Conservation (phyloP, 2,329 filamentous ascomycete genomes). For the Knoxdaviesia capensis region DNA sequence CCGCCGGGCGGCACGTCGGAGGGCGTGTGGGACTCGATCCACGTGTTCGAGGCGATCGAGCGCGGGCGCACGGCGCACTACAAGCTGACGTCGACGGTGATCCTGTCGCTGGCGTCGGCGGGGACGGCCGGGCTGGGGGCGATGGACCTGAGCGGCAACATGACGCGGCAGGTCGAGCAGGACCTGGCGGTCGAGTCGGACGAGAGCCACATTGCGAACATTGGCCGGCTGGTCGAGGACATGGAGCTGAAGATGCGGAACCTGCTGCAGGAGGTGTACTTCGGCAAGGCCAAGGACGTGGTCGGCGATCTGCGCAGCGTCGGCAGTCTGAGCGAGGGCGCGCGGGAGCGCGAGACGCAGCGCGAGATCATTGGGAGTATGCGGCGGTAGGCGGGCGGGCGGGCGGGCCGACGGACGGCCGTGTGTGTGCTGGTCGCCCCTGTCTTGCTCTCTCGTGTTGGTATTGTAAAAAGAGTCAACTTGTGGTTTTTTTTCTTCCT, state of each 20-base stretch:
- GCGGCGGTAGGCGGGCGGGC: slow-evolving; percentile 7
- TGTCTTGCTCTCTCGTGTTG: no score
- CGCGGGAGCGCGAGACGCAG: slow-evolving; percentile 67
- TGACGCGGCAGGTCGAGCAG: slow-evolving; percentile 90
- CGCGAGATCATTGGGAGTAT: slow-evolving; percentile 64
- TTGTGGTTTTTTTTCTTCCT: no score
- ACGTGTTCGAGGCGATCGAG: slow-evolving; percentile 94
- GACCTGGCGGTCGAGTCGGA: slow-evolving; percentile 81
- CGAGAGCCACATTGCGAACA: slow-evolving; percentile 85
- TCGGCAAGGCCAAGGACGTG: slow-evolving; percentile 97
- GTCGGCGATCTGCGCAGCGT: slow-evolving; percentile 87
- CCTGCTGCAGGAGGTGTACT: slow-evolving; percentile 94
- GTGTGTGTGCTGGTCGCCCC: no score
- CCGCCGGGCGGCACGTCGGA: slow-evolving; percentile 44
- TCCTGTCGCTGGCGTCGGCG: slow-evolving; percentile 58
- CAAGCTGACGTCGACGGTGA: slow-evolving; percentile 93
- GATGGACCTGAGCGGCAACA: slow-evolving; percentile 88
- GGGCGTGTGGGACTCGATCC: slow-evolving; percentile 93
- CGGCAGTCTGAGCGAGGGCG: slow-evolving; percentile 63
- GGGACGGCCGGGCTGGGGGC: slow-evolving; percentile 40
- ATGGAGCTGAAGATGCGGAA: slow-evolving; percentile 99
- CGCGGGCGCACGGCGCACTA: slow-evolving; percentile 84
- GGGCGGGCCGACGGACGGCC: not conserved
- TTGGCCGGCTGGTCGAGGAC: slow-evolving; percentile 86
- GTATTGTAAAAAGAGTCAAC: no score